These are phyloP conservation scores for Allium fistulosum DNA, from an alignment of 106 monocot species.

Conservation along the genomic window DNA sequence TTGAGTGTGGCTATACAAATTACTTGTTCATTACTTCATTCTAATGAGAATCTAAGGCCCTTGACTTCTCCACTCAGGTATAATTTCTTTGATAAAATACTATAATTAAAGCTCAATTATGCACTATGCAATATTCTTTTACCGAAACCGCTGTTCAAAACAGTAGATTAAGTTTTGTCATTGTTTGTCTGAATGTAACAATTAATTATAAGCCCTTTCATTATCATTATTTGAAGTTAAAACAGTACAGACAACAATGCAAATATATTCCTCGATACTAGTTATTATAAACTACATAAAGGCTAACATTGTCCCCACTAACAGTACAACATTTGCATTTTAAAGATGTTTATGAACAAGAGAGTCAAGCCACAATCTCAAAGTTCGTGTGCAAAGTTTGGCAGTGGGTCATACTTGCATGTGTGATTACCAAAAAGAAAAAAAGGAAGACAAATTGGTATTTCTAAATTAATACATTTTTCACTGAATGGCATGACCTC, in stretches of 20 bases:
- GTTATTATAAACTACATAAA: not conserved
- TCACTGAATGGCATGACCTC: no score
- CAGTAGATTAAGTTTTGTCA: no score
- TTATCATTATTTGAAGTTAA: not conserved
- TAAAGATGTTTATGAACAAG: not conserved
- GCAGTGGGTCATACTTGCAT: not conserved
- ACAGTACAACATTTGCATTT: not conserved
- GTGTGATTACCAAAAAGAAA: not conserved
- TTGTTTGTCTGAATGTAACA: not conserved
- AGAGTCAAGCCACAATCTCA: constrained; percentile 5
- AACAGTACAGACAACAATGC: constrained; percentile 7
- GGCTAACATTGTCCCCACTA: constrained; percentile 13
- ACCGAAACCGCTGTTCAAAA: no score
- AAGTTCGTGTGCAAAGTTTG: constrained; percentile 3
- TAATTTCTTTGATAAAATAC: no score
- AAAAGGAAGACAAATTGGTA: not conserved
- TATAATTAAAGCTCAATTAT: no score
- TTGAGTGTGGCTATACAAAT: no score
- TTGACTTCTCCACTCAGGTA: no score
- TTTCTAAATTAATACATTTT: no score
- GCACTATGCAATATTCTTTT: no score
- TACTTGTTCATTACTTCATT: no score
- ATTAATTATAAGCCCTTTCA: not conserved
- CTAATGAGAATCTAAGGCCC: no score
- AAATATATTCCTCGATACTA: not conserved